Base-by-base conservation (phyloP, 768 basidiomycete genomes). In the Asterophora lycoperdoides region DNA sequence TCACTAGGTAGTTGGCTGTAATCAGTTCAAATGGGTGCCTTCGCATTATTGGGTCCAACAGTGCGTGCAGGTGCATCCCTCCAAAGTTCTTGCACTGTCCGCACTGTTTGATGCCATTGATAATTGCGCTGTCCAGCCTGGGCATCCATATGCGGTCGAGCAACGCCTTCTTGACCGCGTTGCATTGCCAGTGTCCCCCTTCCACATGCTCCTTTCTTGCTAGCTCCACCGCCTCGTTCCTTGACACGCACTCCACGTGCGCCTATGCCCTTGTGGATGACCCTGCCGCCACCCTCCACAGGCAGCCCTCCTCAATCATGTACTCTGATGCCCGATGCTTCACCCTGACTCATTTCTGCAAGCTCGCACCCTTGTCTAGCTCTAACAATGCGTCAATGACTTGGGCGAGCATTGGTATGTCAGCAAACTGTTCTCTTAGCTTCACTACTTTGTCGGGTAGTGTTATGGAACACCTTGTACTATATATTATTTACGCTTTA, bases 11-110 rank as follows among this genome's bases (percentile, higher is more conserved):
- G n/a, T 53, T 64, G 59, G 53, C 60, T 0, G 69, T 68, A 8
- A 72, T n/a, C 4, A 73, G 54, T 41, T 72, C 60, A 51, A 71
- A 72, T 4, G 70, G 73, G 41, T 68, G 68, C 0, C 58, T 47
- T 0, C 66, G 35, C 2, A 62, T 69, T 33, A 73, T 68, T 5
- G 10, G 29, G 29, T 29, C 29, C 6, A 29, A 10, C 29, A 29
- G 29, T 10, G 29, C 29, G 10, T 29, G 29, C 29, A 29, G 29
- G 29, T 29, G 29, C 10, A 10, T 29, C 5, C 29, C 29, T 5
- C 29, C 29, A 10, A 29, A 29, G 29, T 29, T 29, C 29, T 29
- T 29, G 29, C 29, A 29, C 6, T 29, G 29, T 10, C 29, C 29
- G 29, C 29, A 29, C 6, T 29, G 6, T 29, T 29, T 29, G 29